Percentiles rank a stretch among this genome's conserved stretches.
Conservation (phyloP, 495 filamentous ascomycete species). For the Penicillium nucicola region DNA sequence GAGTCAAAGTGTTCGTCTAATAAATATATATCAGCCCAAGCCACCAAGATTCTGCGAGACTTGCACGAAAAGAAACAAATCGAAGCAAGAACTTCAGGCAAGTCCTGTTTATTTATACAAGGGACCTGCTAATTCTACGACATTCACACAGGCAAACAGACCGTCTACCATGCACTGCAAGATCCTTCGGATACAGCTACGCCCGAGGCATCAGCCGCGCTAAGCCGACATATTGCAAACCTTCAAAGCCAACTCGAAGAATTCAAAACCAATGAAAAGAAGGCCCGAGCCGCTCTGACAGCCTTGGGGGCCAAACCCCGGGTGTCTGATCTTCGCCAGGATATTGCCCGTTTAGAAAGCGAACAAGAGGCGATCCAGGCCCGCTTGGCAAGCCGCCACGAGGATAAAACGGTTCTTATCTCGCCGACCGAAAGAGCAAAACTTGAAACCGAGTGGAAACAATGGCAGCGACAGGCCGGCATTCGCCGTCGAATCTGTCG, state of each 20-base stretch:
- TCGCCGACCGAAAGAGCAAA: conserved; percentile 43
- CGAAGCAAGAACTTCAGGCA: conserved; percentile 55
- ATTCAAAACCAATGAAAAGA: conserved; percentile 51
- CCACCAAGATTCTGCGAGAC: conserved; percentile 61
- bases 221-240: conserved; percentile 48
- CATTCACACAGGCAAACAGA: conserved; percentile 52
- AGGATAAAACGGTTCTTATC: conserved; percentile 29
- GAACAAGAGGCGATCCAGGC: conserved; percentile 41
- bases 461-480: conserved; percentile 47
- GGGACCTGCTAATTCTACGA: neutral
- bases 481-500: conserved; percentile 50
- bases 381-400: conserved; percentile 37
- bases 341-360: conserved; percentile 42
- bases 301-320: conserved; percentile 48
- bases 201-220: conserved; percentile 42
- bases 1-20: conserved; percentile 3
- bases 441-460: conserved; percentile 47
- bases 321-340: conserved; percentile 46
- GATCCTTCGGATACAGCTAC: conserved; percentile 40
- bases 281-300: conserved; percentile 44
- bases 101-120: neutral
- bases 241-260: conserved; percentile 48
- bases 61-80: conserved; percentile 59
- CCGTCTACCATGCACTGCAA: conserved; percentile 61
- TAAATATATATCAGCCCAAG: conserved; percentile 41